Percentiles rank a stretch among this genome's conserved stretches.
Conservation (phyloP, 306 rosid genomes). For the Hylodesmum podocarpum region DNA sequence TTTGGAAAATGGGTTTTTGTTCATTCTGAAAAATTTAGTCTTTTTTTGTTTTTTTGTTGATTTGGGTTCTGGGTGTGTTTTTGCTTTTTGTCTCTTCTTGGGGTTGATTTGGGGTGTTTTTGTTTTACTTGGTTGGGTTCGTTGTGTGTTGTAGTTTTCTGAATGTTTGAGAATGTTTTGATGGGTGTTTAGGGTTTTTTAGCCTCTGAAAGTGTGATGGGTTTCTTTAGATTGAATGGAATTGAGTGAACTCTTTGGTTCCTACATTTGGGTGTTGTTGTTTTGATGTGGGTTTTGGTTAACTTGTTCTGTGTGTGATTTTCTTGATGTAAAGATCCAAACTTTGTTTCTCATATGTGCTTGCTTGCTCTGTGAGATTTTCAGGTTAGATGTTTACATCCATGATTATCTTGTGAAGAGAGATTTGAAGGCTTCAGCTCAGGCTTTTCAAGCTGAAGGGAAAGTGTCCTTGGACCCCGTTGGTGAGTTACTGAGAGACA, state of each 20-base stretch:
- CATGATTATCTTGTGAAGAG: conserved; percentile 96
- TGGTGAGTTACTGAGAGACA: conserved; percentile 56
- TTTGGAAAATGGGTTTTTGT: conserved; percentile 41
- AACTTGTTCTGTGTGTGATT: not conserved
- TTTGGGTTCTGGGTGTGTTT: conserved; percentile 43
- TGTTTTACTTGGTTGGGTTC: not conserved
- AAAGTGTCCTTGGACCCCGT: conserved; percentile 98
- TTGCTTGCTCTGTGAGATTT: conserved; percentile 25
- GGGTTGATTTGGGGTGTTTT: conserved; percentile 39
- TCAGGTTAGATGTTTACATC: conserved; percentile 98
- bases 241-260: conserved; percentile 27
- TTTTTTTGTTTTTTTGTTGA: conserved; percentile 27
- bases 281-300: not conserved
- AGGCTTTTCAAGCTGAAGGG: conserved; percentile 99
- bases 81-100: not conserved
- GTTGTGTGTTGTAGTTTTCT: not conserved
- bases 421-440: conserved; percentile 97
- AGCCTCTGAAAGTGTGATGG: conserved; percentile 16
- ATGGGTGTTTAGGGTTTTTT: conserved; percentile 46
- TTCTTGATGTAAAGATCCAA: conserved; percentile 27
- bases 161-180: conserved; percentile 25
- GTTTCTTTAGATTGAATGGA: conserved; percentile 20
- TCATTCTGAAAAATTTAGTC: conserved; percentile 12
- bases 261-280: not conserved
- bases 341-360: conserved; percentile 24